Evolutionary conservation across 2,329 filamentous ascomycete species (phyloP).

Genomic region (Colletotrichum trifolii): DNA sequence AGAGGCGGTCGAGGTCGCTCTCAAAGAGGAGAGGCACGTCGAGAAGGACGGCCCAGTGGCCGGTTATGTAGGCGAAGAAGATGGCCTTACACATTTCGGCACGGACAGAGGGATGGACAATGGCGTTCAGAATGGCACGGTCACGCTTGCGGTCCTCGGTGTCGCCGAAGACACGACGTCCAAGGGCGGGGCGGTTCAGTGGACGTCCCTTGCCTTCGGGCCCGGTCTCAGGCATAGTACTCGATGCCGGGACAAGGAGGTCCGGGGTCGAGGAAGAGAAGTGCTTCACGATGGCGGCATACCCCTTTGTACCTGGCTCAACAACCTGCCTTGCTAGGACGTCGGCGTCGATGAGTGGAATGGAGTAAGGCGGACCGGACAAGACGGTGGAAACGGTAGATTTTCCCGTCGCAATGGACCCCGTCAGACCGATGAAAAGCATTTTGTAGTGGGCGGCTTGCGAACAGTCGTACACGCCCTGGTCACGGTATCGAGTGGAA

Average conservation of each 20-base stretch:
- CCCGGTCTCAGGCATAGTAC: slow-evolving; percentile 64
- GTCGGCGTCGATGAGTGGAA: slow-evolving; percentile 95
- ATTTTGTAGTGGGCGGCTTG: slow-evolving; percentile 59
- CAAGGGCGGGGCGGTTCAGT: slow-evolving; percentile 87
- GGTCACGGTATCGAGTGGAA: too few species aligned
- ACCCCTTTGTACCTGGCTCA: slow-evolving; percentile 88
- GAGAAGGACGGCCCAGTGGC: slow-evolving; percentile 89
- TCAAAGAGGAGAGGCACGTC: slow-evolving; percentile 95
- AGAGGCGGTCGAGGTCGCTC: slow-evolving; percentile 84
- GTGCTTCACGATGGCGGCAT: slow-evolving; percentile 82
- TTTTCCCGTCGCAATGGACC: slow-evolving; percentile 98
- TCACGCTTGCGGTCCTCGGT: slow-evolving; percentile 76
- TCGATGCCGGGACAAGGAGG: slow-evolving; percentile 73
- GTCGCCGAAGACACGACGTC: slow-evolving; percentile 86
- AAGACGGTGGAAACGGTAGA: slow-evolving; percentile 92
- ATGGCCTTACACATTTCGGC: slow-evolving; percentile 83
- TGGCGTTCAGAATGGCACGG: slow-evolving; percentile 82
- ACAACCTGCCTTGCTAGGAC: slow-evolving; percentile 92
- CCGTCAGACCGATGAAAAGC: slow-evolving; percentile 95
- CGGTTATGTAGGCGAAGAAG: slow-evolving; percentile 76
- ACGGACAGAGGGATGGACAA: slow-evolving; percentile 92
- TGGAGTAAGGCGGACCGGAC: slow-evolving; percentile 80
- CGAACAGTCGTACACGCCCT: too few species aligned
- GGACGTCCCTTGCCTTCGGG: slow-evolving; percentile 73
- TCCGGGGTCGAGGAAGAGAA: slow-evolving; percentile 88